Conservation (phyloP, 345 rosid genomes). For the Salix brachista region DNA sequence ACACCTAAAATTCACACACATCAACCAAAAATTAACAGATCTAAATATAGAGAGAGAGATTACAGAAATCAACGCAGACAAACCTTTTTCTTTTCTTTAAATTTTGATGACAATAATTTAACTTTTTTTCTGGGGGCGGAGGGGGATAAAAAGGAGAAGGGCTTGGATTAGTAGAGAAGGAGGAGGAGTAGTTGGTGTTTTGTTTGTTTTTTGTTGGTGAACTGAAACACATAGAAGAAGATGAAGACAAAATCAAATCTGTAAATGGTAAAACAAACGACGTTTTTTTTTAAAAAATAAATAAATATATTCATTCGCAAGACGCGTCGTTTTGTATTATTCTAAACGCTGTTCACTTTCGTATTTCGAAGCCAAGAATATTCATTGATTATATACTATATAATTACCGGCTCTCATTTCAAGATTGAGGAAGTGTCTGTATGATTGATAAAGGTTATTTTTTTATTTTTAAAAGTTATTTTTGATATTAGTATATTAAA, state of each 20-base stretch:
- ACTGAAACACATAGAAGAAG: conserved; percentile 11
- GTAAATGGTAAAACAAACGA: conserved; percentile 13
- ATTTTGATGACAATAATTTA: too few species aligned
- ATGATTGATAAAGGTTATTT: too few species aligned
- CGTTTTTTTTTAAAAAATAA: background rate
- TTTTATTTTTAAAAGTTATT: too few species aligned
- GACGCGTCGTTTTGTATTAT: too few species aligned
- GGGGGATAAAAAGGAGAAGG: background rate
- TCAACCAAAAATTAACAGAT: conserved; percentile 9
- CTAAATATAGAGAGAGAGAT: background rate
- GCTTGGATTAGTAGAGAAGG: background rate
- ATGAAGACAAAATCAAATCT: conserved; percentile 18
- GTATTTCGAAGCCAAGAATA: too few species aligned
- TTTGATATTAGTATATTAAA: too few species aligned
- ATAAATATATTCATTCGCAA: background rate
- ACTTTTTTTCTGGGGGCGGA: conserved; percentile 5
- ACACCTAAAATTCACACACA: conserved; percentile 18
- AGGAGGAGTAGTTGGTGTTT: background rate
- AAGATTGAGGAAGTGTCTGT: too few species aligned
- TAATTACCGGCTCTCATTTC: too few species aligned
- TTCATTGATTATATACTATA: too few species aligned
- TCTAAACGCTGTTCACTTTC: too few species aligned
- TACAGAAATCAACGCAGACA: background rate
- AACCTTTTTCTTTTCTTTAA: background rate
- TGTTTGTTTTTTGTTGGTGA: conserved; percentile 27